Base-by-base conservation (phyloP, 305 asterid genomes). In the Coffea humblotiana region DNA sequence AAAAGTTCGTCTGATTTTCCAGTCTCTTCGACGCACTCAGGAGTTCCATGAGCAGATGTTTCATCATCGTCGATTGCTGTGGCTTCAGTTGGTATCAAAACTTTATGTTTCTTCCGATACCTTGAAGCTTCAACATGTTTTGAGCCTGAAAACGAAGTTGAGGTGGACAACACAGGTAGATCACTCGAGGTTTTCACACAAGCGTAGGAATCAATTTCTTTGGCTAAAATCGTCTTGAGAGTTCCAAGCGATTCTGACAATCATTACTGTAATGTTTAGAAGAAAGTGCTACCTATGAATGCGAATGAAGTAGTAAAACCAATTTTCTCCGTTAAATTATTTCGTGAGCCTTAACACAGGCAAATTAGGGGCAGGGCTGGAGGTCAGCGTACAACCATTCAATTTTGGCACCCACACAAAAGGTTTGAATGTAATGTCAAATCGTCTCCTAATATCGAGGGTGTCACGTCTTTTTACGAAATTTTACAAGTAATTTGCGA, bases 71-170 rank as follows among this genome's bases (percentile, higher is more conserved):
- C 74, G 25, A 47, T 8, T 54, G 60, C 23, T 54, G 21, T 5
- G 18, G 71, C 60, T 72, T 71, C 54, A 23, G 67, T 66, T 60
- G 75, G 69, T 43, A 19, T 72, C 54, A 29, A 40, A 14, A 54
- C 47, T 37, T 60, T 83, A 68, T 49, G 77, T 54, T 71, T 66
- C 45, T 83, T 73, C 79, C 19, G 80, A 47, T 52, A 43, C 51
- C 63, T 81, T 60, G 85, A 81, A 77, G 86, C 64, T 81, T 78
- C 86, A 63, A 27, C n/a, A 27, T 10, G 14, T n/a, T 37, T 69
- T 67, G 43, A 40, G 6, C 6, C 43, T 40, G 72, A 67, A 18
- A 67, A 67, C 6, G 65, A 60, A 21, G 65, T 21, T 19, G 65
- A 60, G 65, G 65, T 19, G 65, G 65, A 60, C 5, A 60, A 60